Evolutionary conservation across 371 early-diverging fungal genomes (phyloP), one percentile per base, ranked within the genome.

Genomic region (Haplosporangium sp.): DNA sequence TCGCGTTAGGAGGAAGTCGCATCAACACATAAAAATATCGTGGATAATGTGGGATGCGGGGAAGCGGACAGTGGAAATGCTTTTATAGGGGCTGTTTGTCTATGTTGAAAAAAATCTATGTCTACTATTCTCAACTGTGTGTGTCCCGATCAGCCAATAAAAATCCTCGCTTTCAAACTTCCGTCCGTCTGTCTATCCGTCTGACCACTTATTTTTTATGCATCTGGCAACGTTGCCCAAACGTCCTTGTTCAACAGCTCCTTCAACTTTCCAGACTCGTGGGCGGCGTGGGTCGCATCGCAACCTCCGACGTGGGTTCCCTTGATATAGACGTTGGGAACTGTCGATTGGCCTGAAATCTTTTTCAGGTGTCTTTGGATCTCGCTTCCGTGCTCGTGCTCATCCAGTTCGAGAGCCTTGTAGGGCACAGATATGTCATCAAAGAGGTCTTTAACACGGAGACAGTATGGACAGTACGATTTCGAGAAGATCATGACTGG

Each of bases 241-340:
- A 66, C 67, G 29, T 66, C 58, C 57, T 59, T 66, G 52, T 70
- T 63, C 55, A 76, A 55, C 48, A 70, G 18, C 29, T 76, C 67
- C 13, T 52, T 59, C 12, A 76, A 23, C 21, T 42, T 66, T 18
- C 76, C 76, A 5, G 70, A 54, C 0, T 54, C 38, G 1, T 54
- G 51, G 0, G 70, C 70, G 0, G 38, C 67, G 10, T 67, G 47
- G 16, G 76, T 63, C 51, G 45, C 91, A 54, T 92, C 92, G 65
- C 86, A 89, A 12, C 97, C 97, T 51, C 97, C 98, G 61, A 96
- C 70, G 67, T 95, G 96, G 41, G 88, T 81, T 38, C 86, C 86
- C 41, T 91, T 88, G 72, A 95, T 87, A 81, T 93, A 97, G 43
- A 96, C 91, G 73, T 96, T 96, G 51, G 98, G 98, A 10, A 96